Percentiles rank a stretch among this genome's conserved stretches.
These are phyloP conservation scores for Diplodia intermedia DNA, from an alignment of 2,329 filamentous ascomycete genomes.

Conservation along the genomic window DNA sequence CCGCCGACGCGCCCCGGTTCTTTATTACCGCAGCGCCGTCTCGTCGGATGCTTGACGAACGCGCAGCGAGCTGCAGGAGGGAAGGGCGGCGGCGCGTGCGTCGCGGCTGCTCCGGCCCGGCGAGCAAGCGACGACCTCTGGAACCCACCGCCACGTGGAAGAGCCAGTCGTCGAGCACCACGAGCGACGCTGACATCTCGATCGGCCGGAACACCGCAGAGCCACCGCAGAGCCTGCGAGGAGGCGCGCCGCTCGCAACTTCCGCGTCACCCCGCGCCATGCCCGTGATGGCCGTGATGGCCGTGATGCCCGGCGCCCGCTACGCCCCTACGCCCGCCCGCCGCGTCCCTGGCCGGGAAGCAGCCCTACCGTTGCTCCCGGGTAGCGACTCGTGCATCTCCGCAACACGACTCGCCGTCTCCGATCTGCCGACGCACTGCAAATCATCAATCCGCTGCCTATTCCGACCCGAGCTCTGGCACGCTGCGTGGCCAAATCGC, in stretches of 20 bases:
- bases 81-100: not conserved
- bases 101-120: conserved; percentile 7
- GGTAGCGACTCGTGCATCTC: conserved; percentile 9
- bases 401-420: not conserved
- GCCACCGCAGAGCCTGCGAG: not conserved
- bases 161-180: not conserved
- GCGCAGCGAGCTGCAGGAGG: not conserved
- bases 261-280: not conserved
- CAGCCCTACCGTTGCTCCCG: not conserved
- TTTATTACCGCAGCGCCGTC: not conserved
- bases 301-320: not conserved
- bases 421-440: conserved; percentile 16
- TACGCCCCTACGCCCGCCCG: not conserved
- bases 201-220: not conserved
- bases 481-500: too few species aligned
- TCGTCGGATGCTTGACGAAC: not conserved
- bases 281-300: too few species aligned
- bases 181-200: not conserved
- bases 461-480: not conserved
- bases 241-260: not conserved
- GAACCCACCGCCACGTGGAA: conserved; percentile 10
- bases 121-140: not conserved
- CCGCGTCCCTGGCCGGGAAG: not conserved
- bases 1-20: not conserved
- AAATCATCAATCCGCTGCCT: conserved; percentile 8